Conservation (phyloP, 2,329 filamentous ascomycete genomes). For the Aspergillus sp. region DNA sequence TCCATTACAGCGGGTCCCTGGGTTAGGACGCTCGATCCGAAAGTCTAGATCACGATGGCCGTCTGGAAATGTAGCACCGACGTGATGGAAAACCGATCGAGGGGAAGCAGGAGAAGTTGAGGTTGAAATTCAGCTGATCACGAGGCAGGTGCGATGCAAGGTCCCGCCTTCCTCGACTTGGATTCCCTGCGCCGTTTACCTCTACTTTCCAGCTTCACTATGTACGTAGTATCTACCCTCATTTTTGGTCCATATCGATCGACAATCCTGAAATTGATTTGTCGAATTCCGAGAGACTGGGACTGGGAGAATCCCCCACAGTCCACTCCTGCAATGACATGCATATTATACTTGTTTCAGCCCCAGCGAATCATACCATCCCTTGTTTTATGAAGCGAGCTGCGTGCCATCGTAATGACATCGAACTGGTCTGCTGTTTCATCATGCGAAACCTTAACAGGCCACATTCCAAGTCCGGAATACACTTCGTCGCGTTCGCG, state of each 20-base stretch:
- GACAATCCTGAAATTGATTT: neutral
- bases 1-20: constrained; percentile 21
- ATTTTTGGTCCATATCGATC: neutral
- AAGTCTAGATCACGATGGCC: neutral
- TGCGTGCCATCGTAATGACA: too few relatives aligned
- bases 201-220: too few relatives aligned
- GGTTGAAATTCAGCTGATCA: neutral
- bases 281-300: neutral
- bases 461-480: neutral
- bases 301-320: neutral
- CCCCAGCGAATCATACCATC: neutral
- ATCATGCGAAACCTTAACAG: neutral
- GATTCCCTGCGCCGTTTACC: neutral
- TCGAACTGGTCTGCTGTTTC: neutral
- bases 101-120: neutral
- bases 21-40: neutral
- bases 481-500: neutral
- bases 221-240: too few relatives aligned
- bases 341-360: constrained; percentile 1
- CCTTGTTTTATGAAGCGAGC: neutral
- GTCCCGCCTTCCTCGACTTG: neutral
- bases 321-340: constrained; percentile 1
- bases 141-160: neutral
- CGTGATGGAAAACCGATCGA: neutral
- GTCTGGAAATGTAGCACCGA: neutral